Base-by-base conservation (phyloP, 164 flowering plant species). In the Paratinospora sagittata region DNA sequence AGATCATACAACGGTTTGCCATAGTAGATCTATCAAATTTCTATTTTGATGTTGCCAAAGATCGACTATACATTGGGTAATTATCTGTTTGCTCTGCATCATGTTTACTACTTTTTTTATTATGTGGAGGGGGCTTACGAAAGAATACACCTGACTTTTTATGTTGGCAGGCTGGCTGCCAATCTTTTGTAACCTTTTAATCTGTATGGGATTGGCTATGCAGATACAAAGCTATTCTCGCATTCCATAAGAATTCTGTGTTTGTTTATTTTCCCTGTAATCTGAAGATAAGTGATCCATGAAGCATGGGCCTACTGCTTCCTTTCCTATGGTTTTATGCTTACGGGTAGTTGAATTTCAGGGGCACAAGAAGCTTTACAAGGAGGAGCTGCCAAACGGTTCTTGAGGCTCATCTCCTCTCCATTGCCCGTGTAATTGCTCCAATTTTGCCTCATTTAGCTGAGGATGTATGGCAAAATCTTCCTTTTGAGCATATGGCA, bases 341-440 rank as follows among this genome's bases (percentile, higher is more conserved):
- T 70, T 70, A 49, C 65, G 10, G 65, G 27, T 43, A 19, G 2
- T 23, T n/a, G 3, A 34, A 43, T 68, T 72, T 62, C 86, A 92
- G 98, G 84, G 98, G 97, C 63, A 79, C 92, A 41, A 41, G 73
- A 33, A 95, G 90, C 75, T 86, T 81, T 77, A 89, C 95, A 2
- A 83, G 97, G 82, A 89, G 91, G 87, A 92, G 97, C 81, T 90
- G 97, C 72, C 97, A 94, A 79, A 92, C 97, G 61, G 98, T 92
- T 73, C 93, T 92, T 72, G 90, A 91, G 69, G 91, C 86, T 65
- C 98, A 92, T 81, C 87, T 95, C 16, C 85, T 95, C 72, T 88
- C 92, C 24, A 78, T 95, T 66, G 85, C 75, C 33, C 85, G 91
- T 75, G 81, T 88, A 37, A 84, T 95, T 75, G 89, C 97, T 78